Base-by-base conservation (phyloP, 192 early-diverging fungal species). In the Coemansia biformis region DNA sequence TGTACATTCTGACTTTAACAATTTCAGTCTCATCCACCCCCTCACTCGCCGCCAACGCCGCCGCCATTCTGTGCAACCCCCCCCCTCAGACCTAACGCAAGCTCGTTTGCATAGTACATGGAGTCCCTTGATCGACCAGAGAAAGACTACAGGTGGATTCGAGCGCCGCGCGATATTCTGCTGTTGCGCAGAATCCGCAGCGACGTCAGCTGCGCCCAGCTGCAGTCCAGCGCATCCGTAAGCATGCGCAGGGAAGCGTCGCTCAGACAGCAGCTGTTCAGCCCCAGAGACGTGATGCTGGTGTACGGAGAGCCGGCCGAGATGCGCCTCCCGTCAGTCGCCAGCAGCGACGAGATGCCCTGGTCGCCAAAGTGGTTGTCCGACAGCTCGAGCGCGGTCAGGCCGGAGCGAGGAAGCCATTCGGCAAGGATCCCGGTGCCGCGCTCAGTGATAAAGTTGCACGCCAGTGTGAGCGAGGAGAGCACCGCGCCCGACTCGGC, bases 291-390 rank as follows among this genome's bases (percentile, higher is more conserved):
- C 18, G 30, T 66, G 30, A 73, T 28, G 47, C 46, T 50, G 6
- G 57, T 58, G 29, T 60, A 48, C 29, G 24, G 17, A 4, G 26
- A 34, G 11, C 42, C 30, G 12, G 19, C 33, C 7, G 15, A 13
- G 17, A 14, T 19, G 33, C 24, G 21, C 3, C 31, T 31, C 0
- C 34, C 19, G 23, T 56, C 49, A 2, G 47, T 48, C n/a, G 57
- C 34, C 10, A 66, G 35, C 11, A 73, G 38, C 15, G 70, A 54
- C 0, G 51, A 29, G 10, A 73, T 48, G 12, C 70, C 70, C 43
- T 73, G 70, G 21, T 73, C 70, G 16, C 70, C 70, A 58, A 73
- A 73, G 37, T 73, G 56, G 42, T 73, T 73, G 46, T 73, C 70
- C 4, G 63, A 66, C 24, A 73, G 47, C 30, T 73, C 70, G 21